These are phyloP conservation scores for Durio zibethinus DNA, from an alignment of 345 rosid species.

Conservation along the genomic window DNA sequence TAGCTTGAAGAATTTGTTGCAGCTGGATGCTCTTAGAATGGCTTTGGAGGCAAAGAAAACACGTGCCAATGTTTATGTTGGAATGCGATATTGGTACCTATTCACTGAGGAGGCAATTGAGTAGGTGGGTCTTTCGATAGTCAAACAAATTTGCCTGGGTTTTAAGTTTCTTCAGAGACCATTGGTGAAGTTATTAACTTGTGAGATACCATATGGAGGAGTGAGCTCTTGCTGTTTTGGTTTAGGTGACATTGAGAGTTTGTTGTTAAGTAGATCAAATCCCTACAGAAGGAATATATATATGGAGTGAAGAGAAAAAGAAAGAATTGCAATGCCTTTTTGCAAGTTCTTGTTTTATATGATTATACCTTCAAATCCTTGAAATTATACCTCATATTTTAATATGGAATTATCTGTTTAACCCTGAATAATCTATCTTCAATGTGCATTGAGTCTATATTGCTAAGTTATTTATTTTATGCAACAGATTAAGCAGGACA, in stretches of 20 bases:
- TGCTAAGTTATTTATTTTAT: constrained; percentile 12
- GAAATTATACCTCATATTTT: not conserved
- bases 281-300: not conserved
- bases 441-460: not conserved
- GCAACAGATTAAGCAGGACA: constrained; percentile 70
- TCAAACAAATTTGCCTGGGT: not conserved
- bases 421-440: not conserved
- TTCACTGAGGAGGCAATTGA: constrained; percentile 89
- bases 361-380: not conserved
- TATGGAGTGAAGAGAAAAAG: not conserved
- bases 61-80: constrained; percentile 65
- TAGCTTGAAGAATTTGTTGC: constrained; percentile 18
- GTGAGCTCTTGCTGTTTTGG: not conserved
- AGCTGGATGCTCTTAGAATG: constrained; percentile 66
- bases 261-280: not conserved
- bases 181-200: not conserved
- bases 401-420: not conserved
- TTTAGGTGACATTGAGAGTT: not conserved
- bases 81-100: constrained; percentile 91
- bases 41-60: constrained; percentile 64
- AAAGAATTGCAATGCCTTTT: not conserved
- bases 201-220: not conserved
- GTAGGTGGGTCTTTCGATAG: constrained; percentile 43
- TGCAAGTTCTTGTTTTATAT: not conserved
- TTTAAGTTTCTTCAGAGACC: not conserved